Percentiles rank a stretch among this genome's conserved stretches.
Conservation (phyloP, 257 asterid species). For the Eucommia ulmoides region DNA sequence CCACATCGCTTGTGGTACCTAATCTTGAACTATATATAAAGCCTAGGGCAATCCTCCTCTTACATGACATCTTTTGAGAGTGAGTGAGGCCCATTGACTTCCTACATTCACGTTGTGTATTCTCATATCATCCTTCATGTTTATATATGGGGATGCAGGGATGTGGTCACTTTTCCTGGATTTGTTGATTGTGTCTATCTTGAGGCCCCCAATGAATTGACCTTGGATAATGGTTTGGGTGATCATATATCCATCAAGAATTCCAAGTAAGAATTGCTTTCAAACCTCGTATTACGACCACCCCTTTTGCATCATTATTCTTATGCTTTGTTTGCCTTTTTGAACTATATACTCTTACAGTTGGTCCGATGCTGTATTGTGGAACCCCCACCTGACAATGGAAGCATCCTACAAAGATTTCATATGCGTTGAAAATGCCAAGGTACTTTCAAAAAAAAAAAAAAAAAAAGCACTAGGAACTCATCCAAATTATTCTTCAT, state of each 20-base stretch:
- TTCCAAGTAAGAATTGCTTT: constrained; percentile 54
- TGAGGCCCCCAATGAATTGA: constrained; percentile 67
- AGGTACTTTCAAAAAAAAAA: too few relatives aligned
- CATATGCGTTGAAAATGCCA: constrained; percentile 94
- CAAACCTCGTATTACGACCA: neutral
- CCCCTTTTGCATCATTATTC: neutral
- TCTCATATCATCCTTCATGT: neutral
- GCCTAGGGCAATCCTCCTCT: too few relatives aligned
- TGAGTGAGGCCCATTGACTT: too few relatives aligned
- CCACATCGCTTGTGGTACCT: too few relatives aligned
- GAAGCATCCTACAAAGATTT: constrained; percentile 82
- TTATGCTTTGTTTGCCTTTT: constrained; percentile 2
- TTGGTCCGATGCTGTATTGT: constrained; percentile 90
- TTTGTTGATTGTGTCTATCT: constrained; percentile 93
- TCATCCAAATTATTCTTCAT: neutral
- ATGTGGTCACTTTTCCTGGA: constrained; percentile 79
- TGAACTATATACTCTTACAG: constrained; percentile 20
- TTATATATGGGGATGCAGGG: too few relatives aligned
- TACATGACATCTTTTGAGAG: too few relatives aligned
- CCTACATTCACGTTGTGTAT: too few relatives aligned
- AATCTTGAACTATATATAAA: too few relatives aligned
- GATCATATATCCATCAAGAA: constrained; percentile 61
- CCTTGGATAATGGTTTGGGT: constrained; percentile 81
- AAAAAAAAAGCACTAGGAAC: too few relatives aligned
- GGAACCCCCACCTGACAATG: constrained; percentile 94